These are phyloP conservation scores for Populus trichocarpa DNA, from an alignment of 441 rosid species.

Conservation along the genomic window DNA sequence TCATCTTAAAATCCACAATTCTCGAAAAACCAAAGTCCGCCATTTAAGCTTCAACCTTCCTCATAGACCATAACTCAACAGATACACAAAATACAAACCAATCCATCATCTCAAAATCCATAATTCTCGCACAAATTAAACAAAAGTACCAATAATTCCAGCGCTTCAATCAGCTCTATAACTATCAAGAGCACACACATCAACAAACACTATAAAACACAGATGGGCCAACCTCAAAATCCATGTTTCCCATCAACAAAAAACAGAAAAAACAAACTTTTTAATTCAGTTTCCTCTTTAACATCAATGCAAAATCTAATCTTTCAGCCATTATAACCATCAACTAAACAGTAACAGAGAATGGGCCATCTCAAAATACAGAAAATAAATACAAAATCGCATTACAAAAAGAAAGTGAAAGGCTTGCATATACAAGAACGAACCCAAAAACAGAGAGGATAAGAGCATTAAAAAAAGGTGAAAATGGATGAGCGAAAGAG, in stretches of 20 bases:
- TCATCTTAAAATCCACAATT: not conserved
- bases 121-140: not conserved
- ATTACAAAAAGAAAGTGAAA: not conserved
- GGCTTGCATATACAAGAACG: not conserved
- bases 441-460: not conserved
- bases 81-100: not conserved
- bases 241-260: not conserved
- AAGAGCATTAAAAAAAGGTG: not conserved
- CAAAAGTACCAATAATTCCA: not conserved
- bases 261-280: not conserved
- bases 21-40: not conserved
- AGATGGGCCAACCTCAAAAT: not conserved
- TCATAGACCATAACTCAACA: not conserved
- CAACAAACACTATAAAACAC: not conserved
- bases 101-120: not conserved
- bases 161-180: not conserved
- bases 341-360: not conserved
- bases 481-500: not conserved
- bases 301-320: not conserved
- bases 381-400: not conserved
- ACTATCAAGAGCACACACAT: not conserved
- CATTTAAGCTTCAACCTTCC: not conserved
- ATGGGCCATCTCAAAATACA: constrained; percentile 4
- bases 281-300: not conserved
- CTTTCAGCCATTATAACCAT: not conserved